Base-by-base conservation (phyloP, 148 eudicot genomes). In the Tetragonia tetragonoides region DNA sequence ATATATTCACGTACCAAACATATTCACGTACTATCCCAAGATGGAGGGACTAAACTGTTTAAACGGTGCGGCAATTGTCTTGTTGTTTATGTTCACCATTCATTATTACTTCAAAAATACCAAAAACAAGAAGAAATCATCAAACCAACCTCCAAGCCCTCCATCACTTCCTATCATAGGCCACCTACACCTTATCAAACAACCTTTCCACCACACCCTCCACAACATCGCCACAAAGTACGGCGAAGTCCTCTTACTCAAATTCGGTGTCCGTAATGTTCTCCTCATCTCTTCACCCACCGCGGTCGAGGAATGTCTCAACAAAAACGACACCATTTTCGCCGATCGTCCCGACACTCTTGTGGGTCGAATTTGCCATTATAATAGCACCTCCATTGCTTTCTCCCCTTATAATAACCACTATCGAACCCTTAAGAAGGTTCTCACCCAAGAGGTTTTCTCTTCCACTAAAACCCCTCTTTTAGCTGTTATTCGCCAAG, bases 151-250 rank as follows among this genome's bases (percentile, higher is more conserved):
- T 10, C 86, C 87, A 71, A 66, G 74, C 20, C 84, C 84, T 6
- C 82, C 81, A 42, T 28, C 73, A 5, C 82, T 84, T 11, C 87
- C 87, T 6, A 75, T 84, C 5, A 74, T 84, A n/a, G 87, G 87
- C 63, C 87, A 84, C 66, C 82, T 84, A 38, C 79, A 81, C 46
- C 68, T 78, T 63, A 65, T 84, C 7, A 78, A 75, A 72, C 56
- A 57, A 60, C 84, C 87, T 3, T 63, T 81, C 10, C 81, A 81
- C 57, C 53, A 66, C 54, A 68, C 76, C 38, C 37, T 84, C 6
- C 65, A 63, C 59, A 54, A 61, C 5, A 46, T 84, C 6, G 51
- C 84, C 20, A 54, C 74, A 6, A 78, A 69, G 18, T 78, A 77
- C 21, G 86, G 86, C 24, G 76, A 69, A 9, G 41, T 84, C 67